Conservation (phyloP, 768 basidiomycete species). For the Termitomyces sp. region DNA sequence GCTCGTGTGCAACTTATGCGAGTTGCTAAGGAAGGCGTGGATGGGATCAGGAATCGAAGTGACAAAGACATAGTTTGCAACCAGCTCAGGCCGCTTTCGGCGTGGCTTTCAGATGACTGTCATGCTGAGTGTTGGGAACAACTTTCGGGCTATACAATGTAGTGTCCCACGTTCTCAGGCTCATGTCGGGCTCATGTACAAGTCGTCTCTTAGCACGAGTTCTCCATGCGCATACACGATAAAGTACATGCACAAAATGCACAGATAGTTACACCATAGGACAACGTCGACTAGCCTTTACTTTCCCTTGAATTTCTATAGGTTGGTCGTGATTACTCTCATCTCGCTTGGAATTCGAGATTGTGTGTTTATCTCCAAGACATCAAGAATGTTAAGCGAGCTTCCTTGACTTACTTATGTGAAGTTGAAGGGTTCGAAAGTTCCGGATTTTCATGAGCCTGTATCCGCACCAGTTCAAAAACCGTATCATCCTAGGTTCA, state of each 20-base stretch:
- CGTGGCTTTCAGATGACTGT: background rate
- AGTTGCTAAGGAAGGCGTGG: slow-evolving; percentile 1
- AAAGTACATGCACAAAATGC: no score
- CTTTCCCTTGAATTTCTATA: no score
- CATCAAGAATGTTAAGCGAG: no score
- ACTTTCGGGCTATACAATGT: background rate
- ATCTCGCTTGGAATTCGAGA: background rate
- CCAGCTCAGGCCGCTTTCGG: background rate
- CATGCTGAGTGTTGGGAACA: slow-evolving; percentile 1
- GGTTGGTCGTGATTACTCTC: no score
- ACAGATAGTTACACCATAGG: no score
- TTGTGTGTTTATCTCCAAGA: no score
- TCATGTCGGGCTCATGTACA: background rate
- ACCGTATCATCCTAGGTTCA: no score
- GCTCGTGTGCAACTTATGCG: slow-evolving; percentile 9
- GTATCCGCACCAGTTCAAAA: background rate
- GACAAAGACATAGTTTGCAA: slow-evolving; percentile 8
- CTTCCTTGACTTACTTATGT: no score
- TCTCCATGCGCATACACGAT: no score
- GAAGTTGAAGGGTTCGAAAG: background rate
- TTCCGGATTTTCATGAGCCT: background rate
- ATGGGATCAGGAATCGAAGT: slow-evolving; percentile 7
- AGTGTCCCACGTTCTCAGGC: background rate
- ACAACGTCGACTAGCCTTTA: no score
- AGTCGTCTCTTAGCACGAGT: no score